These are phyloP conservation scores for Babesia ovata DNA, from an alignment of 169 alveolate genomes.

Conservation along the genomic window DNA sequence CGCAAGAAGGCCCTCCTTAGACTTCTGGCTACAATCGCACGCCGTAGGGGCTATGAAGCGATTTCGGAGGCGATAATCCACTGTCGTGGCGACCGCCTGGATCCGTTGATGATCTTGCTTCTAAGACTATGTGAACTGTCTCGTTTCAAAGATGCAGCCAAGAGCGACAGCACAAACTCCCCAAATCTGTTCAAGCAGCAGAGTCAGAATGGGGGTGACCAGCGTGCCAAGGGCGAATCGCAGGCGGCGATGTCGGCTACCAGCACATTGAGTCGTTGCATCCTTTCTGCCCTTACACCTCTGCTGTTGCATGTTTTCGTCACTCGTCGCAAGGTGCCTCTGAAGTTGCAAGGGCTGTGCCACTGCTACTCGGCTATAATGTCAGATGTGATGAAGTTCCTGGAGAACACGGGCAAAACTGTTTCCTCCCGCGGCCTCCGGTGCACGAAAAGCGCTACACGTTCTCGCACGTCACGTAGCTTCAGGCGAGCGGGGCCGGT, in stretches of 20 bases:
- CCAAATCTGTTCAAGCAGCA: neutral
- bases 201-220: neutral
- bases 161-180: neutral
- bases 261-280: constrained; percentile 22
- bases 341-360: neutral
- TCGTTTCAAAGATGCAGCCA: neutral
- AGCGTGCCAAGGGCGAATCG: neutral
- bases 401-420: neutral
- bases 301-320: constrained; percentile 25
- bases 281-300: constrained; percentile 49
- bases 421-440: neutral
- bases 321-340: constrained; percentile 11
- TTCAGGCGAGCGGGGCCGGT: neutral
- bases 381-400: neutral
- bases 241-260: neutral
- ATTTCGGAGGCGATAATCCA: constrained; percentile 10
- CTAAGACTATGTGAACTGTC: constrained; percentile 1
- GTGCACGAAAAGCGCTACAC: constrained; percentile 8
- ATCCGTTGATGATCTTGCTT: constrained; percentile 12
- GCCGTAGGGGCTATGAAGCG: constrained; percentile 8
- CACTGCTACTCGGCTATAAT: constrained; percentile 37
- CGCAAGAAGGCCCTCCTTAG: constrained; percentile 25
- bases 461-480: neutral
- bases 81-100: constrained; percentile 33
- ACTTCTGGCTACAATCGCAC: neutral